Evolutionary conservation across 2,329 filamentous ascomycete genomes (phyloP).

Genomic region (Aspergillus proliferans): DNA sequence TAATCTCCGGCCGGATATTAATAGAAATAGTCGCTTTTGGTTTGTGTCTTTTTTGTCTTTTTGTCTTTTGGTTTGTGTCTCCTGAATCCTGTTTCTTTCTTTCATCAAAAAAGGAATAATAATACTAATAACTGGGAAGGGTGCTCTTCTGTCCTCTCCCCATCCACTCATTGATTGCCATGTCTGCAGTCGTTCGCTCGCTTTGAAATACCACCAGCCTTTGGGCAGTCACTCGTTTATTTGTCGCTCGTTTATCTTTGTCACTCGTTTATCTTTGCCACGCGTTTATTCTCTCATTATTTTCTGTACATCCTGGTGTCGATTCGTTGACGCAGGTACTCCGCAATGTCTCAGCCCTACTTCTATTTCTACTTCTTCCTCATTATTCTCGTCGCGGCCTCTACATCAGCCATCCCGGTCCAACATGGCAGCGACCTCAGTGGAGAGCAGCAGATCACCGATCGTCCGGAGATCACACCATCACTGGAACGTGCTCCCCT

Average conservation of each 20-base stretch:
- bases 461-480: slow-evolving; percentile 3
- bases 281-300: neutral
- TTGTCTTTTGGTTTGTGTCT: no score
- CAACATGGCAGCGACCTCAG: neutral
- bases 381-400: neutral
- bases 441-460: neutral
- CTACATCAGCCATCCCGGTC: neutral
- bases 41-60: no score
- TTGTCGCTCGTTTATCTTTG: neutral
- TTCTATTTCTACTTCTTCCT: neutral
- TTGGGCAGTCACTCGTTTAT: neutral
- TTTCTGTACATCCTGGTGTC: neutral
- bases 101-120: no score
- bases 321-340: neutral
- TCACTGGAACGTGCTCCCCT: neutral
- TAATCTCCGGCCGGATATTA: no score
- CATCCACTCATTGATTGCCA: no score
- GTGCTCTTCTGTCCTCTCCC: no score
- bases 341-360: neutral
- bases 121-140: no score
- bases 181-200: neutral
- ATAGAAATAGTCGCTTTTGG: no score
- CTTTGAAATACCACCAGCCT: neutral
- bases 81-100: no score
- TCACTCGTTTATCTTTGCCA: neutral